Base-by-base conservation (phyloP, 352 stramenopile species). In the Phytophthora quininea region DNA sequence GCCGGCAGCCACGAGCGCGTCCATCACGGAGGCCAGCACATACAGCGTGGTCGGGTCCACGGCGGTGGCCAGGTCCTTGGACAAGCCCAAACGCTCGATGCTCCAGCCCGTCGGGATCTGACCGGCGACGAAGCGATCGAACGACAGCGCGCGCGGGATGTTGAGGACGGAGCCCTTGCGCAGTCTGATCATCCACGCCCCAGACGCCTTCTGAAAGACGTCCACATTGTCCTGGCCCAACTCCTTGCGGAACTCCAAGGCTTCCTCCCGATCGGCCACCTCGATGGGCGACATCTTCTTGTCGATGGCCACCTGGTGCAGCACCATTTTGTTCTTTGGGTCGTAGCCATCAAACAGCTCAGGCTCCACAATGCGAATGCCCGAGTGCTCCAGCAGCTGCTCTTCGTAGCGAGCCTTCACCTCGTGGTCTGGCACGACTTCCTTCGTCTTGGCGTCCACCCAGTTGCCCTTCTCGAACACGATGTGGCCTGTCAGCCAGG, bases 91-190 rank as follows among this genome's bases (percentile, higher is more conserved):
- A 38, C 86, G 87, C 58, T 93, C 82, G 12, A 84, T 85, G 40
- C 86, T 94, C 90, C 90, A 97, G 32, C 90, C 90, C 1, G 90
- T 97, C 10, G 90, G 88, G 46, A 97, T 94, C 74, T 97, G 88
- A 12, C 88, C 90, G 48, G 88, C 90, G 15, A 97, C 84, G 51
- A 94, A 95, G 42, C 88, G 90, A 63, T 96, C 80, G 52, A 97
- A 96, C 46, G 70, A 67, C 11, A 97, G 65, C 14, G 88, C 82
- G 50, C 87, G 87, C 43, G 88, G 86, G 47, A 97, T 92, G 57
- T 81, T 95, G 24, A 97, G 59, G 24, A 95, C 32, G 15, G 86
- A 80, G 8, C 90, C 90, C 75, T 96, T 91, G 61, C 78, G 76
- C 32, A 96, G 65, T 48, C 86, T 83, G 32, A 96, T 88, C 90